phyloP scores from a whole-genome alignment of 2,329 filamentous ascomycete genomes.

The Sclerotinia spermophila region DNA sequence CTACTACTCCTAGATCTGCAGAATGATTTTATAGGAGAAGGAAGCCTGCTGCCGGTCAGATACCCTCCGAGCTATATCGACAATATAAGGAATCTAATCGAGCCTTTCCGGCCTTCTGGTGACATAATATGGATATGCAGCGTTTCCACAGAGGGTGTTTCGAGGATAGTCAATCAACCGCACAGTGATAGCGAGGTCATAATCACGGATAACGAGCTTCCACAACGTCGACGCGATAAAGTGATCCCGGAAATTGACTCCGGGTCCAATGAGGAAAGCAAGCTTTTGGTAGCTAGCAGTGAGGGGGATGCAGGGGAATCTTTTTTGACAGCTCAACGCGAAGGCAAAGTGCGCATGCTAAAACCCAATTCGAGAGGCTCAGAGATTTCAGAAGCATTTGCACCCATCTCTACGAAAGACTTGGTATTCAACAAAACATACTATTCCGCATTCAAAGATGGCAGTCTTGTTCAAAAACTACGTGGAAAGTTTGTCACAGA shows the following conservation, averaged over 20 bases:
- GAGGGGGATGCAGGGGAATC: slow-evolving; percentile 26
- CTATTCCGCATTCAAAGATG: slow-evolving; percentile 83
- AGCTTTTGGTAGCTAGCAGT: slow-evolving; percentile 17
- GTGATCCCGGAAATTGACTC: slow-evolving; percentile 19
- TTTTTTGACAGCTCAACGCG: slow-evolving; percentile 31
- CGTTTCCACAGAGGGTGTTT: slow-evolving; percentile 58
- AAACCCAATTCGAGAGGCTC: slow-evolving; percentile 29
- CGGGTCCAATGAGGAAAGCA: slow-evolving; percentile 13
- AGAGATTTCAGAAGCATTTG: slow-evolving; percentile 9
- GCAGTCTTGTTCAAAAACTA: slow-evolving; percentile 68
- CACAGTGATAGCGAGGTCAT: slow-evolving; percentile 33
- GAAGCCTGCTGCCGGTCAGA: slow-evolving; percentile 64
- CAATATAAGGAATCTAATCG: slow-evolving; percentile 62
- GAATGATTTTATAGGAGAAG: slow-evolving; percentile 75
- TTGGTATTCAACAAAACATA: slow-evolving; percentile 62
- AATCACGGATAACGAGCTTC: slow-evolving; percentile 34
- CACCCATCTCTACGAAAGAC: slow-evolving; percentile 39
- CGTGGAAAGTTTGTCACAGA: slow-evolving; percentile 86
- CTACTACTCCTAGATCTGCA: slow-evolving; percentile 84
- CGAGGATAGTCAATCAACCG: slow-evolving; percentile 53
- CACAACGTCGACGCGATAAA: background rate
- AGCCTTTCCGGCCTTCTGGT: slow-evolving; percentile 67
- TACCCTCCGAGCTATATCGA: slow-evolving; percentile 64
- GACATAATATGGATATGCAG: slow-evolving; percentile 84
- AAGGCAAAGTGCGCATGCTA: slow-evolving; percentile 41